phyloP scores from a whole-genome alignment of 495 filamentous ascomycete species.

The Aspergillus hancockii region DNA sequence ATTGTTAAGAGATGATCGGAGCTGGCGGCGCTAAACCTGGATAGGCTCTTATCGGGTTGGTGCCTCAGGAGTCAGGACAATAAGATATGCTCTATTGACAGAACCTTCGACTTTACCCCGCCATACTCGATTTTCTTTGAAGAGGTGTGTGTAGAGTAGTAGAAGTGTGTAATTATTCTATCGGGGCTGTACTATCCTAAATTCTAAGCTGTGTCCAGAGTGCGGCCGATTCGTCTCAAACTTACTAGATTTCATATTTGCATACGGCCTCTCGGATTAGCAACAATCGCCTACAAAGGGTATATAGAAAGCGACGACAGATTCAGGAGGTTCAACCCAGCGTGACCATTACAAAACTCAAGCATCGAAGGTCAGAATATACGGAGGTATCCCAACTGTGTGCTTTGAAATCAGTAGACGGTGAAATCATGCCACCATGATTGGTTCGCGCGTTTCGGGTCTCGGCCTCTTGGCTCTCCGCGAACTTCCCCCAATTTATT shows the following conservation, averaged over 20 bases:
- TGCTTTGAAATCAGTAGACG: neutral
- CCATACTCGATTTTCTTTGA: neutral
- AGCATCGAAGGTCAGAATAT: neutral
- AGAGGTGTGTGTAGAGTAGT: neutral
- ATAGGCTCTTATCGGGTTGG: conserved; percentile 11
- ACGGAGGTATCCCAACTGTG: neutral
- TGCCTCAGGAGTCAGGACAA: conserved; percentile 12
- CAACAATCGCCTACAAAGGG: neutral
- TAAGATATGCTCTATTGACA: neutral
- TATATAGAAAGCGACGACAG: neutral
- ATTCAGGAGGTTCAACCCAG: no score
- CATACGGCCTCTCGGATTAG: neutral
- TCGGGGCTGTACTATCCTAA: no score
- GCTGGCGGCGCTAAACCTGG: conserved; percentile 13
- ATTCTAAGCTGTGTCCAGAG: no score
- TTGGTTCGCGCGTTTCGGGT: conserved; percentile 14
- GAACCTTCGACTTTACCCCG: neutral
- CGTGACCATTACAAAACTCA: no score
- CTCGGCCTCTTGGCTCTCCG: conserved; percentile 17
- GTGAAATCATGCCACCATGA: conserved; percentile 21
- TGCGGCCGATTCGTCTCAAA: no score
- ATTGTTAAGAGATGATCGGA: neutral
- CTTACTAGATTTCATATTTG: neutral
- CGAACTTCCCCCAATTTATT: neutral
- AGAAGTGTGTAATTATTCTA: neutral